These are phyloP conservation scores for Nannochloris sp. DNA, from an alignment of 139 green algal species.

Conservation along the genomic window DNA sequence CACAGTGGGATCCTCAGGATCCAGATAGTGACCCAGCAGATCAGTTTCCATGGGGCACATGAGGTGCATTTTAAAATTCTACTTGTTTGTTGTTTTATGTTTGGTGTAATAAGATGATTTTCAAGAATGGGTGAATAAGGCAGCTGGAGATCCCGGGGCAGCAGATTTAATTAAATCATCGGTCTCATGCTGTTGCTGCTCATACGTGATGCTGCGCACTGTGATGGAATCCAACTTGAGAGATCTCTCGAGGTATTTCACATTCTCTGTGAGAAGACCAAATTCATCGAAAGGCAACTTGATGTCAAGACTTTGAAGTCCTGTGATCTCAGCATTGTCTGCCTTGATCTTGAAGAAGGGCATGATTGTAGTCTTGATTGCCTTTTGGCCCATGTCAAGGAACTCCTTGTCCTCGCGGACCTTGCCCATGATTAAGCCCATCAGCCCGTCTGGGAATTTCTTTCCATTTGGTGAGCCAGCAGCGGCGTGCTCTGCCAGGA, in stretches of 20 bases:
- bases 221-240: conserved; percentile 3
- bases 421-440: conserved; percentile 9
- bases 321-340: conserved; percentile 23
- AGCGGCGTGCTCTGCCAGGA: background rate
- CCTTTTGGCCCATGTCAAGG: conserved; percentile 18
- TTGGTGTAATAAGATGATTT: background rate
- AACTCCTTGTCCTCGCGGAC: conserved; percentile 11
- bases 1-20: conserved; percentile 21
- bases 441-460: background rate
- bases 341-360: conserved; percentile 90
- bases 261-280: conserved; percentile 59
- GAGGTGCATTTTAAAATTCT: conserved; percentile 10
- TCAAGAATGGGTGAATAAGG: background rate
- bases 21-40: conserved; percentile 52
- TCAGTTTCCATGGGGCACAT: conserved; percentile 69
- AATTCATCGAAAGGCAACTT: conserved; percentile 74
- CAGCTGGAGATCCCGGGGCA: conserved; percentile 2
- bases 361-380: conserved; percentile 53
- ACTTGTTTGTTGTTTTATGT: too few relatives aligned
- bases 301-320: conserved; percentile 27
- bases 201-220: conserved; percentile 15
- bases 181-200: conserved; percentile 11
- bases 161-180: background rate
- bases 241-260: conserved; percentile 49
- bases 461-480: background rate